phyloP scores from a whole-genome alignment of 305 asterid genomes.

The Fraxinus floribunda region DNA sequence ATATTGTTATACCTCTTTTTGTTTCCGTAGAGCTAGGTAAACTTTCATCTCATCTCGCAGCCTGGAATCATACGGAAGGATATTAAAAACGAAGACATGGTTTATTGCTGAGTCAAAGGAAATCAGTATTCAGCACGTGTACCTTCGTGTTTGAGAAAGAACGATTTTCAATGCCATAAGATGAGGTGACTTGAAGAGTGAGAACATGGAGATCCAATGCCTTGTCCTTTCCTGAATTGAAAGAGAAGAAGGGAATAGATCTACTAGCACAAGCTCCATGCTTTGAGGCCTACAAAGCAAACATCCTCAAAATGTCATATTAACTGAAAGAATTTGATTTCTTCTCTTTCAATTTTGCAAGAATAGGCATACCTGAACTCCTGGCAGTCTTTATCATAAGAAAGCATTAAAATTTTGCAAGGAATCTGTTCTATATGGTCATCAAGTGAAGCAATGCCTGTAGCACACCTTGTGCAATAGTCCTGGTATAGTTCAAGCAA shows the following conservation, averaged over 20 bases:
- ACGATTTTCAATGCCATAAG: slow-evolving; percentile 63
- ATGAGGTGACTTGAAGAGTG: slow-evolving; percentile 66
- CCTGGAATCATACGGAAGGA: slow-evolving; percentile 23
- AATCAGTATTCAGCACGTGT: slow-evolving; percentile 17
- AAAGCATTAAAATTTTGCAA: slow-evolving; percentile 78
- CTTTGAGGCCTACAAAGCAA: slow-evolving; percentile 58
- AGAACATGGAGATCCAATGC: slow-evolving; percentile 72
- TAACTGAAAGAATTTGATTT: background rate
- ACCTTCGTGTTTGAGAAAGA: slow-evolving; percentile 82
- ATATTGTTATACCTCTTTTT: slow-evolving; percentile 43
- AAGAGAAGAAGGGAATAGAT: slow-evolving; percentile 75
- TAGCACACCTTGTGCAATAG: slow-evolving; percentile 65
- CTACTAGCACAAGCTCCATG: slow-evolving; percentile 71
- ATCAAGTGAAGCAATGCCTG: slow-evolving; percentile 35
- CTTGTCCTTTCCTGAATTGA: slow-evolving; percentile 58
- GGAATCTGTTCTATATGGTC: slow-evolving; percentile 77
- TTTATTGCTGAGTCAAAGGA: slow-evolving; percentile 6
- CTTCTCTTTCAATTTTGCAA: background rate
- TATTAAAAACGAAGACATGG: slow-evolving; percentile 10
- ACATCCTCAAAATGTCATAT: slow-evolving; percentile 18
- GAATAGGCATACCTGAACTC: slow-evolving; percentile 65
- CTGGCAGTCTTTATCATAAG: slow-evolving; percentile 72
- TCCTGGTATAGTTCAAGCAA: slow-evolving; percentile 76
- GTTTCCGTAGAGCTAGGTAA: slow-evolving; percentile 53
- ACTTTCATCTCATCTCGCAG: slow-evolving; percentile 57